phyloP scores from a whole-genome alignment of 805 yeast species.

The Kazachstania psychrophila region DNA sequence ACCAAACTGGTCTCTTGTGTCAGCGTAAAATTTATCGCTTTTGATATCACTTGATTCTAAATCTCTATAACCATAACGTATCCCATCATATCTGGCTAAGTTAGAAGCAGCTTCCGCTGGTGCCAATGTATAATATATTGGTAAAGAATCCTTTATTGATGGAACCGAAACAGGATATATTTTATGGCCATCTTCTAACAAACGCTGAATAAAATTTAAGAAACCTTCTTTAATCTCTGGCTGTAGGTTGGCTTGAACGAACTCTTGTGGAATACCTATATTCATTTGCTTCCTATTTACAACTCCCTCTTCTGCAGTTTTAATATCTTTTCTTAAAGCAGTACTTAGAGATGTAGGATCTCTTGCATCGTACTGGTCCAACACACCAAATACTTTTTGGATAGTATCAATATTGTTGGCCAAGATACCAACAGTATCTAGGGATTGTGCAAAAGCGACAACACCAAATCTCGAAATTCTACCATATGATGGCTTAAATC shows the following conservation, averaged over 20 bases:
- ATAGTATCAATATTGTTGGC: slow-evolving; percentile 41
- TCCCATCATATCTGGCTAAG: slow-evolving; percentile 81
- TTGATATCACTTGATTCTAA: slow-evolving; percentile 23
- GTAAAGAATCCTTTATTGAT: slow-evolving; percentile 52
- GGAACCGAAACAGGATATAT: slow-evolving; percentile 65
- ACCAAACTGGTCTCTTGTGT: slow-evolving; percentile 64
- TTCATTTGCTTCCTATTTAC: slow-evolving; percentile 25
- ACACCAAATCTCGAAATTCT: slow-evolving; percentile 88
- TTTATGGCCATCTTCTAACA: slow-evolving; percentile 41
- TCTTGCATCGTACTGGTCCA: slow-evolving; percentile 55
- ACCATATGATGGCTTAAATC: slow-evolving; percentile 93
- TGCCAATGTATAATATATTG: slow-evolving; percentile 78
- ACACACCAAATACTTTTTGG: slow-evolving; percentile 39
- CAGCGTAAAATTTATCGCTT: slow-evolving; percentile 38
- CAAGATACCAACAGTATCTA: slow-evolving; percentile 88
- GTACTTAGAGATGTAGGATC: slow-evolving; percentile 67
- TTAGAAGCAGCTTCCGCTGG: slow-evolving; percentile 94
- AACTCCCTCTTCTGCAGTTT: neutral
- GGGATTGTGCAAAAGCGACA: slow-evolving; percentile 82
- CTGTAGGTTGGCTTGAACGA: slow-evolving; percentile 47
- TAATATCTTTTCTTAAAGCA: slow-evolving; percentile 26
- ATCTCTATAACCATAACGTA: slow-evolving; percentile 61
- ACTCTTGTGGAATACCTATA: slow-evolving; percentile 71
- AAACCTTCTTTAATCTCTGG: slow-evolving; percentile 40
- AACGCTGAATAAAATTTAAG: slow-evolving; percentile 34